phyloP scores from a whole-genome alignment of 2,329 filamentous ascomycete genomes.

The Fusarium sp. region DNA sequence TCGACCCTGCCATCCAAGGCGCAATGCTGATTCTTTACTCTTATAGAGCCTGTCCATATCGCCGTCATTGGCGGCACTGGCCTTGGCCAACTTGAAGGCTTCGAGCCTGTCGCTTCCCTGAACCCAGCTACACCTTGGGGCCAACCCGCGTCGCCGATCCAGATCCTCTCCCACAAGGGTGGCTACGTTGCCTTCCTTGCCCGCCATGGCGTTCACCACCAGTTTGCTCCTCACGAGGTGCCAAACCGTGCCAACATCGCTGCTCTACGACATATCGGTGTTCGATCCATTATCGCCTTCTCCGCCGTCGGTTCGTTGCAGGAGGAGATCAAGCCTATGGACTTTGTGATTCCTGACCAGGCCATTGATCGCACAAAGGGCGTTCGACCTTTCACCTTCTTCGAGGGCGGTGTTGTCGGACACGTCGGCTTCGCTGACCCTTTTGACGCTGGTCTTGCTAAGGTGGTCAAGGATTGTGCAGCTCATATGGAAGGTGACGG shows the following conservation, averaged over 20 bases:
- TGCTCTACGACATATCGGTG: conserved; percentile 91
- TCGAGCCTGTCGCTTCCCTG: conserved; percentile 84
- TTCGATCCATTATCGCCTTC: conserved; percentile 92
- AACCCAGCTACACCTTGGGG: conserved; percentile 90
- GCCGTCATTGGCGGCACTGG: conserved; percentile 95
- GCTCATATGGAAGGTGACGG: conserved; percentile 82
- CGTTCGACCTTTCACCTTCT: conserved; percentile 93
- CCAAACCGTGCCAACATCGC: conserved; percentile 95
- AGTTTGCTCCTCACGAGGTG: conserved; percentile 94
- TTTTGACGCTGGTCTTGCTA: conserved; percentile 83
- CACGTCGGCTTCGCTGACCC: conserved; percentile 97
- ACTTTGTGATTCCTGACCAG: conserved; percentile 97
- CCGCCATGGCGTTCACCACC: conserved; percentile 89
- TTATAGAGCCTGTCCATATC: conserved; percentile 77
- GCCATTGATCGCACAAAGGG: conserved; percentile 98
- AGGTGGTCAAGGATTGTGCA: conserved; percentile 83
- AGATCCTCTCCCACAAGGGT: conserved; percentile 87
- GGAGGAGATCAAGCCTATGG: conserved; percentile 92
- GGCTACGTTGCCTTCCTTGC: conserved; percentile 91
- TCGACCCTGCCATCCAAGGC: background rate
- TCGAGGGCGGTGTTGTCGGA: conserved; percentile 89
- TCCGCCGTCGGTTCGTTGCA: conserved; percentile 92
- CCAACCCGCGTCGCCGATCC: conserved; percentile 77
- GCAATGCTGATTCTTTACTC: conserved; percentile 30
- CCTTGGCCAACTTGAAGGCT: conserved; percentile 86